phyloP scores from a whole-genome alignment of 2,329 filamentous ascomycete genomes.

The Cercospora sp. region DNA sequence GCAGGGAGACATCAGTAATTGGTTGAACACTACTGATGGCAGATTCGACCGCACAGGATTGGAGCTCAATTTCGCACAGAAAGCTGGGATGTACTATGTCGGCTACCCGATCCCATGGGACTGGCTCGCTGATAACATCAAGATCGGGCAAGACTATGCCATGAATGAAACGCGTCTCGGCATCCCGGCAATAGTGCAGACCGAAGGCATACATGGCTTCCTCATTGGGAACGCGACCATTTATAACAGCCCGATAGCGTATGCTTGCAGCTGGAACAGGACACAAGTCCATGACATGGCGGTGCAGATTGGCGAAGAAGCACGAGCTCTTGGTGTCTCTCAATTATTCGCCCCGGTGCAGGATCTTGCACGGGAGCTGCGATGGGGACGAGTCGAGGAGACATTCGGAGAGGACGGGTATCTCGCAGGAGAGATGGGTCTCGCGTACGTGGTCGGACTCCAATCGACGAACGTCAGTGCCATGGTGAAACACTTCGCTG shows the following conservation, averaged over 20 bases:
- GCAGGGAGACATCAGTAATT: constrained; percentile 69
- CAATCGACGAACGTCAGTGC: constrained; percentile 67
- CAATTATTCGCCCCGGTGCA: constrained; percentile 71
- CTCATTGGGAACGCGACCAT: constrained; percentile 72
- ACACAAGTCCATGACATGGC: constrained; percentile 67
- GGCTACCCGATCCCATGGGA: constrained; percentile 66
- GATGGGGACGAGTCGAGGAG: constrained; percentile 74
- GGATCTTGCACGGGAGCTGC: constrained; percentile 69
- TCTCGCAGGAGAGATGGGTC: constrained; percentile 68
- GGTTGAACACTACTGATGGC: constrained; percentile 68
- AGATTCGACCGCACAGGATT: constrained; percentile 68
- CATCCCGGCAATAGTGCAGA: constrained; percentile 73
- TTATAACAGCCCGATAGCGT: constrained; percentile 74
- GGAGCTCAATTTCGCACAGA: constrained; percentile 64
- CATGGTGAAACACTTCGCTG: constrained; percentile 75
- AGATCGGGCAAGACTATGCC: constrained; percentile 68
- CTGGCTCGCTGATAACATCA: constrained; percentile 63
- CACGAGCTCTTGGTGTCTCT: constrained; percentile 67
- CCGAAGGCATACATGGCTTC: constrained; percentile 73
- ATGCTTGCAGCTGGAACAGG: constrained; percentile 71
- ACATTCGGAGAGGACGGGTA: constrained; percentile 70
- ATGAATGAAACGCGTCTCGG: constrained; percentile 66
- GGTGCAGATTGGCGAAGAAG: constrained; percentile 64
- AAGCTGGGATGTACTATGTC: constrained; percentile 71
- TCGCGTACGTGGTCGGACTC: constrained; percentile 61